Evolutionary conservation across 352 stramenopile genomes (phyloP).

Genomic region (Plasmopara halstedii): DNA sequence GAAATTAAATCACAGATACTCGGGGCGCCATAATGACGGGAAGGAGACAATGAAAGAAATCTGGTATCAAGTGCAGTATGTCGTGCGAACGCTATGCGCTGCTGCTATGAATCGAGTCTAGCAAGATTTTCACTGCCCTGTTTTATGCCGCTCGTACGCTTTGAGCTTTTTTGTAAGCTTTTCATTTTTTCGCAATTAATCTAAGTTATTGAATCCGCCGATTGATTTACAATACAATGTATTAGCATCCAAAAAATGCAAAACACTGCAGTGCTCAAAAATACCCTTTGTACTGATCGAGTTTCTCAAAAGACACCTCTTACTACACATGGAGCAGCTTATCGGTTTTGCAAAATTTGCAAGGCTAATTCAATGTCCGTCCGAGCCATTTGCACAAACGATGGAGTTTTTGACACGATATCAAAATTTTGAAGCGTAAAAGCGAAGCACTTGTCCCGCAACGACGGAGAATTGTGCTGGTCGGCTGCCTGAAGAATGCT

Average conservation of each 20-base stretch:
- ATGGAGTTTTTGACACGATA: constrained; percentile 90
- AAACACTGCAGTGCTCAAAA: no score
- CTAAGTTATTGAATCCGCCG: no score
- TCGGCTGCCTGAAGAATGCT: constrained; percentile 95
- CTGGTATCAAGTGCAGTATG: constrained; percentile 20
- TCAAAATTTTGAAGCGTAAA: constrained; percentile 98
- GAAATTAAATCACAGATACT: constrained; percentile 25
- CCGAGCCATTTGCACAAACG: constrained; percentile 97
- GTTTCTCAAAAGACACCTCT: no score
- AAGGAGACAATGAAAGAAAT: constrained; percentile 20
- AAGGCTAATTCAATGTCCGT: constrained; percentile 98
- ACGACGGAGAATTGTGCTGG: constrained; percentile 85
- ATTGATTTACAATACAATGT: no score
- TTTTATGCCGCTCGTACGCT: no score
- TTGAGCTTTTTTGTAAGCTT: no score
- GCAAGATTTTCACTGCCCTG: no score
- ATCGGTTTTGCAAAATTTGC: constrained; percentile 89
- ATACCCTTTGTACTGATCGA: no score
- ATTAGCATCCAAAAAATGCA: no score
- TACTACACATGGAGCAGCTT: no score
- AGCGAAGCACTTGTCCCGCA: constrained; percentile 92
- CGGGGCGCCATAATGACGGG: constrained; percentile 26
- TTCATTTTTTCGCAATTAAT: no score
- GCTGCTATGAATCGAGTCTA: constrained; percentile 1
- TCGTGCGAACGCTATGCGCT: constrained; percentile 1